Conservation (phyloP, 768 basidiomycete species). For the Termitomyces sp. region DNA sequence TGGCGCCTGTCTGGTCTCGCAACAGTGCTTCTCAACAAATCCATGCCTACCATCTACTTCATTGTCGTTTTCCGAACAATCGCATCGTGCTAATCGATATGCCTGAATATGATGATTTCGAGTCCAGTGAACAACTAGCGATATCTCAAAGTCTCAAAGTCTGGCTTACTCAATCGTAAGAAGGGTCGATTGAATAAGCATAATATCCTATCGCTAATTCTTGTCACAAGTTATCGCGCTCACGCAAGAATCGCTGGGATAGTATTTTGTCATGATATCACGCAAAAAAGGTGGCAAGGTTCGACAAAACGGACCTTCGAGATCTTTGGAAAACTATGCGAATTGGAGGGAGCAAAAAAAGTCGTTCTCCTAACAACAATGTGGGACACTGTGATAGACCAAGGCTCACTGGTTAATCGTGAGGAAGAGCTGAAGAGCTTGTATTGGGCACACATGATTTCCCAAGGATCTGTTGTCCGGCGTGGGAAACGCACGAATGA, state of each 20-base stretch:
- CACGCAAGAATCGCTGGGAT: background rate
- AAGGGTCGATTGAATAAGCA: background rate
- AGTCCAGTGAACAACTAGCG: background rate
- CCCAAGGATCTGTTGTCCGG: conserved; percentile 11
- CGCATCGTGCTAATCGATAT: background rate
- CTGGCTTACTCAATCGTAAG: conserved; percentile 3
- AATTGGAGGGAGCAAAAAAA: conserved; percentile 19
- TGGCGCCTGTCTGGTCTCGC: background rate
- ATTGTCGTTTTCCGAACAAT: background rate
- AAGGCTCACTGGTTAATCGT: conserved; percentile 6
- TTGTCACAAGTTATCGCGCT: background rate
- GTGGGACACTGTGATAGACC: conserved; percentile 22
- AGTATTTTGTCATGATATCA: conserved; percentile 1
- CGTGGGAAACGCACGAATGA: background rate
- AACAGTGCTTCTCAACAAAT: background rate
- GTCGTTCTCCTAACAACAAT: conserved; percentile 31
- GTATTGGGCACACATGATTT: conserved; percentile 15
- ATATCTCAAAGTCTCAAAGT: background rate
- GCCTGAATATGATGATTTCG: background rate
- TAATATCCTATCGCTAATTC: background rate
- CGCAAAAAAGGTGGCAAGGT: conserved; percentile 1
- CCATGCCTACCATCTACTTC: background rate
- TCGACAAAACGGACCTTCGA: conserved; percentile 12
- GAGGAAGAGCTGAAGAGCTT: conserved; percentile 8
- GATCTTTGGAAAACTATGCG: conserved; percentile 29